Conservation (phyloP, 140 eudicot species). For the Senecio squalidus region DNA sequence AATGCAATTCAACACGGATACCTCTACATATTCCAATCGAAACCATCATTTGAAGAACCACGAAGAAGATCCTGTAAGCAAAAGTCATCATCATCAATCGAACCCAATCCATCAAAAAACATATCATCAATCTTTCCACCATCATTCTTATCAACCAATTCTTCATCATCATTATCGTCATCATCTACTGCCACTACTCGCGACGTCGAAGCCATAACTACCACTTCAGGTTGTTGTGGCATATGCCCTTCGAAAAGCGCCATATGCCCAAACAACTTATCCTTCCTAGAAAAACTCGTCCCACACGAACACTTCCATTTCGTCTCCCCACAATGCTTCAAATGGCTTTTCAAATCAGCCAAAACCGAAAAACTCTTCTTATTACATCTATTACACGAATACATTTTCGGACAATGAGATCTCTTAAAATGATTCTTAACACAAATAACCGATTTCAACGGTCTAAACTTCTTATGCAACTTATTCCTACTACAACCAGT, state of each 20-base stretch:
- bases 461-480: constrained; percentile 57
- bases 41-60: constrained; percentile 26
- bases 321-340: constrained; percentile 90
- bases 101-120: constrained; percentile 51
- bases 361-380: constrained; percentile 79
- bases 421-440: constrained; percentile 89
- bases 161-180: constrained; percentile 33
- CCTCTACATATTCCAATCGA: constrained; percentile 45
- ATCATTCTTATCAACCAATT: constrained; percentile 6
- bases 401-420: constrained; percentile 92
- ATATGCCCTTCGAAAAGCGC: constrained; percentile 91
- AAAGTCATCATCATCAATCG: constrained; percentile 47
- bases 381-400: constrained; percentile 54
- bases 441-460: constrained; percentile 71
- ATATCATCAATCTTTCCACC: constrained; percentile 24
- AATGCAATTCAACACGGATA: constrained; percentile 13
- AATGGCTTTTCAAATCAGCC: constrained; percentile 83
- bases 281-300: constrained; percentile 84
- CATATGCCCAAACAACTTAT: constrained; percentile 89
- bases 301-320: constrained; percentile 94
- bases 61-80: constrained; percentile 39
- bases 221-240: too few relatives aligned
- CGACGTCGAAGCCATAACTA: constrained; percentile 38
- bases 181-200: constrained; percentile 21
- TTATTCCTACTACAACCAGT: constrained; percentile 73